Evolutionary conservation across 495 filamentous ascomycete genomes (phyloP), one percentile per base, ranked within the genome.

Genomic region (Thermochaetoides thermophila): DNA sequence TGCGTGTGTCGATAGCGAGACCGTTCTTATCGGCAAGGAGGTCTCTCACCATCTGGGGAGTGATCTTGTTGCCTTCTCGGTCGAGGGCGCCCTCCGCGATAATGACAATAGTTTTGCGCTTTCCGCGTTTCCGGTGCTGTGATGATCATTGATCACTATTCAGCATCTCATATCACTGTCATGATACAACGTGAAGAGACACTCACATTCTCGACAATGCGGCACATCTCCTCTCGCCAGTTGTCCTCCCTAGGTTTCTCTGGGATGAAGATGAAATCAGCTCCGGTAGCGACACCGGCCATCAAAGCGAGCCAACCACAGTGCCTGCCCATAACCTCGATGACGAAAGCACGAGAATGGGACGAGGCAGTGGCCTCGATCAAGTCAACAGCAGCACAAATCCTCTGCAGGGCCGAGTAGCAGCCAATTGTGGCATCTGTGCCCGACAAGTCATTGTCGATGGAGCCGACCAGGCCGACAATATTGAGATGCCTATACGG

Each of bases 321-420:
- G 59, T 96, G 87, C 35, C 91, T 73, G n/a, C 91, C 91, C 91
- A 99, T 99, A 29, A 96, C 91, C 54, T 96, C 91, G 45, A 99
- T 78, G 18, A 99, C 87, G 55, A 99, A 99, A 24, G 91, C 91
- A 43, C 91, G 67, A 35, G 93, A 92, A 59, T 96, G 91, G n/a
- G 84, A 93, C 23, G 76, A 83, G 5, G 91, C 91, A 2, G 91
- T 99, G 20, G 89, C 84, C 55, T 96, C 93, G 42, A 99, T 93
- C 53, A 80, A 83, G 57, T 99, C 91, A 16, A 99, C 78, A 30
- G 84, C 76, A 49, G 94, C 77, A 60, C 89, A 96, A 43, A 99
- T 89, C 32, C 87, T 73, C 4, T 76, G 73, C 21, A 99, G 65
- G 15, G 89, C 92, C 20, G 85, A 91, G 60, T 92, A 96, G 45